Evolutionary conservation across 2,329 filamentous ascomycete genomes (phyloP).

Genomic region (Capronia coronata): DNA sequence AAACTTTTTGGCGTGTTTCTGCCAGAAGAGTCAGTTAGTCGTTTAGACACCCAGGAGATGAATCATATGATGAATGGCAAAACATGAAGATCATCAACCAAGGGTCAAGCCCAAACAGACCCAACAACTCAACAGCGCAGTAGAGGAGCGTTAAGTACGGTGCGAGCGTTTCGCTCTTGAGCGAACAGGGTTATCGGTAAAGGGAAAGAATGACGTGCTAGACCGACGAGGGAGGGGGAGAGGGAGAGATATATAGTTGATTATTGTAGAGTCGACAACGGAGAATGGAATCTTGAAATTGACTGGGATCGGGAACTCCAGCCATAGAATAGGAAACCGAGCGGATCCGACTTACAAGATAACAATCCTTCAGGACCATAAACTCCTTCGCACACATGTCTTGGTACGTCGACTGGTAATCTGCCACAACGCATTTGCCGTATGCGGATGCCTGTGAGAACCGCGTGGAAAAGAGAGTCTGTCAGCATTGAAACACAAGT

Average conservation of each 20-base stretch:
- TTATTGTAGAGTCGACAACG: neutral
- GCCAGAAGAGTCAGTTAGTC: conserved; percentile 10
- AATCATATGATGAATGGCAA: neutral
- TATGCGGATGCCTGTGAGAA: conserved; percentile 66
- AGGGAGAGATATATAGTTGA: neutral
- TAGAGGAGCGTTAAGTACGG: too few species aligned
- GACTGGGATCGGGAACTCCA: too few species aligned
- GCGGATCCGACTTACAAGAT: conserved; percentile 69
- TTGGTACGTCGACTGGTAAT: conserved; percentile 85
- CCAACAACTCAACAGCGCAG: too few species aligned
- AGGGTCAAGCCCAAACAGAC: too few species aligned
- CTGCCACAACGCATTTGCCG: conserved; percentile 81
- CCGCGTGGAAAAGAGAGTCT: neutral
- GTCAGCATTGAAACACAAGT: neutral
- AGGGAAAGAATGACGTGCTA: too few species aligned
- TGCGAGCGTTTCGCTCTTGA: too few species aligned
- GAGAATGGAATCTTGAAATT: too few species aligned
- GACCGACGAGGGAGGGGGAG: too few species aligned
- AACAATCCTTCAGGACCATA: conserved; percentile 77
- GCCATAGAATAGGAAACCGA: too few species aligned
- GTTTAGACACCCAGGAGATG: neutral
- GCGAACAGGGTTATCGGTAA: too few species aligned
- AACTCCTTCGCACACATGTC: conserved; percentile 88
- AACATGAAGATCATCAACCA: too few species aligned
- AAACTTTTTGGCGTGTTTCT: conserved; percentile 50